Percentiles rank a stretch among this genome's conserved stretches.
Evolutionary conservation across 176 grass and related monocot genomes (phyloP).

Genomic region (Canna indica): DNA sequence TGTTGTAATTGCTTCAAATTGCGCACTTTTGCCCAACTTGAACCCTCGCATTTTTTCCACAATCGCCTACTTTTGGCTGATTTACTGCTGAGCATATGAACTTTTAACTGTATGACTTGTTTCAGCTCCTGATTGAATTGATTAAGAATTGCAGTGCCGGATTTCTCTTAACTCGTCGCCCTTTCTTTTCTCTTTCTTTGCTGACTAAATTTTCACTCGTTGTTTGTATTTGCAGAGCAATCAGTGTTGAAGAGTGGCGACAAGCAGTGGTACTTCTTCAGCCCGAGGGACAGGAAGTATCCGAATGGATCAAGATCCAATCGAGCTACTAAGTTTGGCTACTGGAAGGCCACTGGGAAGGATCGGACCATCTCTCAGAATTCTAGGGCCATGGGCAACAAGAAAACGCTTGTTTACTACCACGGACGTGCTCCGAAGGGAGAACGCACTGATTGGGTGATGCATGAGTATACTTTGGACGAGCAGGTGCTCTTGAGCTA

Average conservation of each 20-base stretch:
- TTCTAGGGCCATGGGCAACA: background rate
- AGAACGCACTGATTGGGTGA: slow-evolving; percentile 17
- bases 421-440: slow-evolving; percentile 11
- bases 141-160: background rate
- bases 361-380: slow-evolving; percentile 20
- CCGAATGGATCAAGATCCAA: slow-evolving; percentile 14
- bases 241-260: slow-evolving; percentile 7
- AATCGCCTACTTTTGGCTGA: background rate
- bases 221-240: slow-evolving; percentile 8
- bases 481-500: slow-evolving; percentile 31
- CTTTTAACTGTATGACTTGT: background rate
- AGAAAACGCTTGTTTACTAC: slow-evolving; percentile 24
- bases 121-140: background rate
- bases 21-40: background rate
- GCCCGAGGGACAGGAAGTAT: slow-evolving; percentile 14
- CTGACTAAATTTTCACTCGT: background rate
- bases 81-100: background rate
- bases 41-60: background rate
- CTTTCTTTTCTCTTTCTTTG: background rate
- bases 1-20: background rate
- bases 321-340: slow-evolving; percentile 7
- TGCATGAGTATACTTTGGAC: slow-evolving; percentile 36
- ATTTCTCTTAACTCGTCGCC: background rate
- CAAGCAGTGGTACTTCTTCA: slow-evolving; percentile 21
- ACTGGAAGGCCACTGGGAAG: slow-evolving; percentile 18